Evolutionary conservation across 2,329 filamentous ascomycete genomes (phyloP), one percentile per base, ranked within the genome.

Genomic region (Fusarium cicatricum): DNA sequence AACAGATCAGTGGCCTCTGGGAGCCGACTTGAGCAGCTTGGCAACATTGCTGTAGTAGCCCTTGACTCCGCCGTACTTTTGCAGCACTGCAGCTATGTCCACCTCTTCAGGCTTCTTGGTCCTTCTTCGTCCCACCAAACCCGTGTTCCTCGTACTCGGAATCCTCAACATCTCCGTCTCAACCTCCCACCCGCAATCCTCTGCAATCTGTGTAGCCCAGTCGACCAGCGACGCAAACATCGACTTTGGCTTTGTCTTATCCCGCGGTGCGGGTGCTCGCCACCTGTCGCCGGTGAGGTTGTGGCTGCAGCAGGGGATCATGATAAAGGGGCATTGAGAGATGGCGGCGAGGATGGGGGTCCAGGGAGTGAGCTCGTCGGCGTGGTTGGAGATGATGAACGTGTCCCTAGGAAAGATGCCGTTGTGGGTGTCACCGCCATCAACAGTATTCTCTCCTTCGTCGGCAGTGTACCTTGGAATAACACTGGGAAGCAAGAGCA

Each of bases 331-430:
- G 11, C 89, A 90, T 2, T 84, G 77, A 0, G 89, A 92, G 2
- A 92, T 78, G 7, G 86, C 85, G 1, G 91, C 93, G 34, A 99
- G 84, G 15, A 98, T 83, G 0, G 95, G 95, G 0, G 95, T 98
- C 95, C 95, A 99, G 1, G 91, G 86, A 0, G 95, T 99, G 12
- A 99, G 83, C 76, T 99, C 93, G 71, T 99, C 95, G 11, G 94
- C 94, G 73, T 99, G 95, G 71, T 99, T 99, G 42, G 92, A 96
- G 60, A 99, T 90, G 67, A 99, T 92, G 74, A 99, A 99, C 0
- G 92, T 96, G 23, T 86, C 86, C 14, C 74, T 72, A 0, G 85
- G 81, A 69, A 98, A 97, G 10, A 80, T 69, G 31, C 94, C 95
- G 58, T 80, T 73, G 67, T 86, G 81, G 14, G 80, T 71, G 5